Base-by-base conservation (phyloP, 495 filamentous ascomycete genomes). In the Talaromyces proteolyticus region DNA sequence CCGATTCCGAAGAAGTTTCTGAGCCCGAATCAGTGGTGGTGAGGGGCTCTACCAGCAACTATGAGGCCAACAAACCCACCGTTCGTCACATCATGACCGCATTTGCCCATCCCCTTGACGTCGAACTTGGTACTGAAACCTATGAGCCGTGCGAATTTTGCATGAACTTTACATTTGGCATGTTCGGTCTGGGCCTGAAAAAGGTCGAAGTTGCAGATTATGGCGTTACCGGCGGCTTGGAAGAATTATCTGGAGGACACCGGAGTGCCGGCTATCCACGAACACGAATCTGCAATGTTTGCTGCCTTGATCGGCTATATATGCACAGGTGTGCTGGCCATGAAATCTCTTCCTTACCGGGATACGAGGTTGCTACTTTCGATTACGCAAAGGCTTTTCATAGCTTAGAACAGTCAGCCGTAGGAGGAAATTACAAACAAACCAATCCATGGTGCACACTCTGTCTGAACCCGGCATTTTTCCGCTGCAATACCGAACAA, bases 121-220 rank as follows among this genome's bases (percentile, higher is more conserved):
- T 70, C 58, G 51, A 57, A 16, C 52, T 57, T 2, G 44, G 52
- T 10, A 40, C 54, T 7, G 56, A 60, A 25, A 54, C 52, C 39
- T 42, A 44, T 0, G 24, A 50, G 5, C 58, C 64, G 0, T 76
- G 71, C 47, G 53, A 69, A 48, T 76, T 65, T 61, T 76, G 72
- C 49, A 49, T 51, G 20, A 54, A 60, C 18, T 44, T 60, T 23
- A 22, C 53, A 6, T 68, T 66, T 24, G 65, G 70, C 3, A 53
- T 76, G 6, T 49, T 73, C 2, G 69, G 73, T 24, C 49, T 65
- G 6, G 69, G 63, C 3, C 39, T 56, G n/a, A 42, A 51, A 20
- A 39, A 17, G 17, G 60, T 68, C 3, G 50, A 60, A 38, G 58
- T 72, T 4, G 45, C 61, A 4, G 60, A 68, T 16, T 52, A 50